Evolutionary conservation across 2,329 filamentous ascomycete genomes (phyloP), one percentile per base, ranked within the genome.

Genomic region (Ophiocordyceps australis): DNA sequence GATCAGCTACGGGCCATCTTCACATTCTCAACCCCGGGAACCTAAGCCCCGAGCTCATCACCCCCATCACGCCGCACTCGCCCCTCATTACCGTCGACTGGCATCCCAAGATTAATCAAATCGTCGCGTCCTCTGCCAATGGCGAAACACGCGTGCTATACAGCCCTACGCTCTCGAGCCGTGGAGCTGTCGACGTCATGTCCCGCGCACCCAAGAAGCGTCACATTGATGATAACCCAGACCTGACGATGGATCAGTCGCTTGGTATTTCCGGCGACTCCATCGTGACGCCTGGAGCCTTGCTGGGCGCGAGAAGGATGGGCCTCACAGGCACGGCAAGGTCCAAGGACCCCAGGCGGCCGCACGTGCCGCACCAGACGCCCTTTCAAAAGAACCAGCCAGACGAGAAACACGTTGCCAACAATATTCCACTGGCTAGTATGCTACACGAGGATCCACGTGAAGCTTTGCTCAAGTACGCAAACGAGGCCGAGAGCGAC

Each of bases 361-460:
- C 89, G n/a, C 73, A 91, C 38, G 65, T 91, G 23, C 86, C 83
- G 4, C 64, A 69, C 30, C 67, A 76, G 28, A 95, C 89, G 8
- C 89, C 89, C 0, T 95, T 95, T 45, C 76, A 80, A 39, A 89
- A 91, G 50, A 79, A 65, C 32, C 79, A 89, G 41, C 85, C 86
- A 0, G 85, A 95, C 47, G 79, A 86, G 47, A 76, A 77, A 41
- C 81, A 91, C 46, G 81, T 98, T 32, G 75, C 74, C 39, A 71
- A 86, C 43, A 80, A 79, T 36, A 92, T 95, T 27, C 82, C 85
- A 16, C 63, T 95, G 9, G 86, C 82, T 34, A 74, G 71, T 34
- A 92, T 98, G 81, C 64, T 92, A 24, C 85, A 98, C 49, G 89
- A 98, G 48, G 89, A 98, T 55, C 89, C 89, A 1, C 63, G 89